A percentile compares a stretch with the other conserved stretches of the same genome.
phyloP scores from a whole-genome alignment of 371 early-diverging fungal genomes.

The Sporodiniella umbellata region DNA sequence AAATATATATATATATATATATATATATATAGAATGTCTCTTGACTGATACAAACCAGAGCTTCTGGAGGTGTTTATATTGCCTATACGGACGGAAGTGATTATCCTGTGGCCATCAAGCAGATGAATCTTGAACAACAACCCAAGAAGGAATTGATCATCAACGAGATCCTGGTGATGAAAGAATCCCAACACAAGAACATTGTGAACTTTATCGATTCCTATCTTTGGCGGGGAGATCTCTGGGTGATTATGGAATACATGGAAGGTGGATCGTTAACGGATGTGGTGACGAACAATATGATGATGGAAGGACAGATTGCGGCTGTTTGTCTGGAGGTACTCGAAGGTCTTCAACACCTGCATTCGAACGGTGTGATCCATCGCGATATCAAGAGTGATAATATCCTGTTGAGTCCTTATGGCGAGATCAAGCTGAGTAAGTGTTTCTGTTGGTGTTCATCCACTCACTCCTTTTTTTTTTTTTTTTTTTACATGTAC shows the following conservation, averaged over 20 bases:
- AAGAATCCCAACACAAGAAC: conserved; percentile 85
- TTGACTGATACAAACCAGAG: conserved; percentile 43
- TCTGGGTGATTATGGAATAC: conserved; percentile 97
- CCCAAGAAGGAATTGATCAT: conserved; percentile 96
- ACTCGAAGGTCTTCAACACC: conserved; percentile 83
- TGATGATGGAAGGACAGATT: conserved; percentile 95
- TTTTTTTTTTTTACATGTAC: conserved; percentile 1
- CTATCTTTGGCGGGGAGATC: conserved; percentile 82
- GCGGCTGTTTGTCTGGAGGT: conserved; percentile 91
- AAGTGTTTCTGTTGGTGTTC: no score
- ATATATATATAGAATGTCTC: background rate
- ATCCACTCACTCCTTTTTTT: background rate
- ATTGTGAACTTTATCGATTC: conserved; percentile 97
- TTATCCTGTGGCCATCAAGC: conserved; percentile 87
- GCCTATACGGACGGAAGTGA: conserved; percentile 72
- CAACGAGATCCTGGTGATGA: conserved; percentile 96
- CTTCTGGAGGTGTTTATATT: conserved; percentile 92
- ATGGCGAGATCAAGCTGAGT: conserved; percentile 92
- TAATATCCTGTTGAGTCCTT: conserved; percentile 84
- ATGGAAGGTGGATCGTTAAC: conserved; percentile 97
- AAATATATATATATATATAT: no score
- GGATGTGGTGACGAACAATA: conserved; percentile 86
- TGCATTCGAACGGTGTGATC: conserved; percentile 93
- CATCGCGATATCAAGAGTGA: conserved; percentile 98
- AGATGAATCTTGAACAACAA: conserved; percentile 94